These are phyloP conservation scores for Talaromyces nanjingensis DNA, from an alignment of 495 filamentous ascomycete species.

Conservation along the genomic window DNA sequence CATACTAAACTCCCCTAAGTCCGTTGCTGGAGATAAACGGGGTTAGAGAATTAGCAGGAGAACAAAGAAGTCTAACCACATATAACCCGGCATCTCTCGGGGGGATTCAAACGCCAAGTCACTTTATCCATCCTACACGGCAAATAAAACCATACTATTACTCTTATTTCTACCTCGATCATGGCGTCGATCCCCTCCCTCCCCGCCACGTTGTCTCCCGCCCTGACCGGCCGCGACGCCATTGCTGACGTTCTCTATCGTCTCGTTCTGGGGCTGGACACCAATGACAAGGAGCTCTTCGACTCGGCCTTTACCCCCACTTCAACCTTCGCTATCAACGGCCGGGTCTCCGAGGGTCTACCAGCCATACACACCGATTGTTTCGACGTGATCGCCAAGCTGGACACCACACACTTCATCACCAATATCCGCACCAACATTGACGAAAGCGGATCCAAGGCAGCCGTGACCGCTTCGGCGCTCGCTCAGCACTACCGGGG, in stretches of 20 bases:
- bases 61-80: not conserved
- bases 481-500: conserved; percentile 24
- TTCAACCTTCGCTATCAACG: conserved; percentile 18
- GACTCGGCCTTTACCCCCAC: conserved; percentile 14
- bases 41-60: not conserved
- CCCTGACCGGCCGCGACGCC: conserved; percentile 16
- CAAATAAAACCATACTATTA: not conserved
- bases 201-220: not conserved
- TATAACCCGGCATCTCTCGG: not conserved
- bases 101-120: not conserved
- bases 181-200: not conserved
- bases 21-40: not conserved
- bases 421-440: conserved; percentile 25
- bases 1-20: not conserved
- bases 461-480: conserved; percentile 14
- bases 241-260: conserved; percentile 28
- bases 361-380: conserved; percentile 12
- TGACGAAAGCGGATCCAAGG: conserved; percentile 14
- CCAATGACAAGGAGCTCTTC: conserved; percentile 18
- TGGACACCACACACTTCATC: conserved; percentile 28
- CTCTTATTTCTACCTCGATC: not conserved
- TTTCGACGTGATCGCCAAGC: conserved; percentile 15
- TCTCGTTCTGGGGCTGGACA: conserved; percentile 20
- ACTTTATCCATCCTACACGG: not conserved
- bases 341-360: conserved; percentile 12